Percentiles rank a stretch among this genome's conserved stretches.
phyloP scores from a whole-genome alignment of 2,329 filamentous ascomycete genomes.

The Sporothrix curviconia region DNA sequence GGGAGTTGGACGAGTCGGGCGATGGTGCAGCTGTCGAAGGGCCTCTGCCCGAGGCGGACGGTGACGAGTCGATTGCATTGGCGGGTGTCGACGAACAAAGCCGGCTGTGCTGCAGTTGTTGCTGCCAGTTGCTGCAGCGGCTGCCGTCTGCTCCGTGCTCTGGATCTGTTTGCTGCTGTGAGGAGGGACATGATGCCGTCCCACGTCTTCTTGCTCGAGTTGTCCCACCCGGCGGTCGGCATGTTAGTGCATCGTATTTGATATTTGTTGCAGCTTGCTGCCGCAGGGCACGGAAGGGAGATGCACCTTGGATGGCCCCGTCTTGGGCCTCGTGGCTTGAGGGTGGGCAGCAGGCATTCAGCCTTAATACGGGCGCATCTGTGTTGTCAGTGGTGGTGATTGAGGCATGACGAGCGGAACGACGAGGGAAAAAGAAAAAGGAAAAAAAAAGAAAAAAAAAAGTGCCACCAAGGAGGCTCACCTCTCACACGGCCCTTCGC shows the following conservation, averaged over 20 bases:
- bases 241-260: background rate
- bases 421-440: no score
- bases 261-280: background rate
- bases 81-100: background rate
- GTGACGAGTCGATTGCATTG: background rate
- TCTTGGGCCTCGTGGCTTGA: constrained; percentile 21
- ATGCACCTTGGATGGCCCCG: constrained; percentile 21
- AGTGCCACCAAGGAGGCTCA: background rate
- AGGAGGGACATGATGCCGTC: constrained; percentile 34
- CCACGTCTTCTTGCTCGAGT: constrained; percentile 34
- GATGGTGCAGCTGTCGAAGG: background rate
- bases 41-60: background rate
- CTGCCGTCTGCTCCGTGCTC: background rate
- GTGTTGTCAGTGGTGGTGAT: background rate
- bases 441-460: no score
- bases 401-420: no score
- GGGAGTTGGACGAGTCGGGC: background rate
- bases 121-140: background rate
- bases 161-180: constrained; percentile 26
- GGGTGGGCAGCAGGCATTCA: constrained; percentile 20
- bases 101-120: background rate
- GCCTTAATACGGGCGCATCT: constrained; percentile 20
- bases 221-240: constrained; percentile 30
- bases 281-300: background rate
- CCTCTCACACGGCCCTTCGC: constrained; percentile 21